These are phyloP conservation scores for Sapria himalayana DNA, from an alignment of 345 rosid genomes.

Conservation along the genomic window DNA sequence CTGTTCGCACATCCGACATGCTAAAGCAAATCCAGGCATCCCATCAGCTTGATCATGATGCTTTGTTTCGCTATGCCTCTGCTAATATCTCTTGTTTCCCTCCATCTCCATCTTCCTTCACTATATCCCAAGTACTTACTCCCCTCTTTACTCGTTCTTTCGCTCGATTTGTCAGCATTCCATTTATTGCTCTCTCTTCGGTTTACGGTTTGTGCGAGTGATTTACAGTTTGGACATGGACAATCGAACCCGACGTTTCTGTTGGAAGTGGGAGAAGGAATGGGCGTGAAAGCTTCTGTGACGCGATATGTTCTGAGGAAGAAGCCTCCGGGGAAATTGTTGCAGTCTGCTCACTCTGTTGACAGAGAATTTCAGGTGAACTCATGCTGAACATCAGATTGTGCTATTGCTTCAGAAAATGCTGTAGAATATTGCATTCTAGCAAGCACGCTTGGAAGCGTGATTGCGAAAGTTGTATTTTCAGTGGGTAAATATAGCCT, in stretches of 20 bases:
- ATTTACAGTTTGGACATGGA: slow-evolving; percentile 61
- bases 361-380: slow-evolving; percentile 67
- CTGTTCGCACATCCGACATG: too few relatives aligned
- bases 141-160: neutral
- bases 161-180: neutral
- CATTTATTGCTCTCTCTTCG: neutral
- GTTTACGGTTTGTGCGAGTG: slow-evolving; percentile 2
- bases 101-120: slow-evolving; percentile 28
- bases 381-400: neutral
- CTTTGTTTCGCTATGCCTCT: slow-evolving; percentile 36
- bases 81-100: slow-evolving; percentile 56
- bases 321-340: slow-evolving; percentile 77
- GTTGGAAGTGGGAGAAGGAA: slow-evolving; percentile 35
- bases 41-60: slow-evolving; percentile 35
- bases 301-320: slow-evolving; percentile 85
- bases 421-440: neutral
- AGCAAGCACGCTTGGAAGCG: too few relatives aligned
- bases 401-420: slow-evolving; percentile 1
- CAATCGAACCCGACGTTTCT: slow-evolving; percentile 85
- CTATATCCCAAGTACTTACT: slow-evolving; percentile 34
- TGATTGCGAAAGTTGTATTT: too few relatives aligned
- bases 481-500: too few relatives aligned
- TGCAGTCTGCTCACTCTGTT: slow-evolving; percentile 80
- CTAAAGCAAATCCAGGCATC: slow-evolving; percentile 27
- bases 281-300: slow-evolving; percentile 20